These are phyloP conservation scores for Peniophora sp. DNA, from an alignment of 1,284 basidiomycete species.

Conservation along the genomic window DNA sequence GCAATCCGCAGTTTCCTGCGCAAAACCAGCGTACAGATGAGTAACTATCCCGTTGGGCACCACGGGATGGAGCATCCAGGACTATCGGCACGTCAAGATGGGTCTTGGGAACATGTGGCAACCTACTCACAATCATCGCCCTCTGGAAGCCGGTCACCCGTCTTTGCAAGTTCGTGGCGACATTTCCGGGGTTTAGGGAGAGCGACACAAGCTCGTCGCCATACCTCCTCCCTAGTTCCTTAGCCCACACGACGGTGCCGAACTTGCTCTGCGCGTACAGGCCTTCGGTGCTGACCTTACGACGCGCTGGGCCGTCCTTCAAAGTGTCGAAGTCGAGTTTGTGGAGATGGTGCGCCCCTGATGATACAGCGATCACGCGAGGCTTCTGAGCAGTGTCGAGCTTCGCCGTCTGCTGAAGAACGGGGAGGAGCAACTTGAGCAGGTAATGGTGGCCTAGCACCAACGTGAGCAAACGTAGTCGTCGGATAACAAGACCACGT, in stretches of 20 bases:
- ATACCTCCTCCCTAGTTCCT: conserved; percentile 20
- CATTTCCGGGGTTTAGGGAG: conserved; percentile 19
- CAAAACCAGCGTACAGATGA: neutral
- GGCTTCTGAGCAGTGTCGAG: conserved; percentile 15
- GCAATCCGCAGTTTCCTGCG: neutral
- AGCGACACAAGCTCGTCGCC: conserved; percentile 21
- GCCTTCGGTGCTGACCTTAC: neutral
- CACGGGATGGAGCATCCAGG: neutral
- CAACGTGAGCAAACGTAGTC: no score
- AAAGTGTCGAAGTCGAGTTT: conserved; percentile 12
- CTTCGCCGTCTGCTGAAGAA: conserved; percentile 17
- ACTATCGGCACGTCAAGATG: neutral
- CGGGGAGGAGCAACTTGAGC: conserved; percentile 26
- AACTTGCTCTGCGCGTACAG: neutral
- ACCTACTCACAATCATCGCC: conserved; percentile 13
- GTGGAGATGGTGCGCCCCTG: conserved; percentile 16
- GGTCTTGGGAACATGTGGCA: neutral
- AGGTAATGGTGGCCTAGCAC: conserved; percentile 22
- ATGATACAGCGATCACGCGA: conserved; percentile 27
- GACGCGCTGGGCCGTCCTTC: conserved; percentile 4
- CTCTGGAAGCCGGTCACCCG: conserved; percentile 5
- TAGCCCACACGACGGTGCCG: conserved; percentile 22
- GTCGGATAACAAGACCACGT: neutral
- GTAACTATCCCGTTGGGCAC: neutral
- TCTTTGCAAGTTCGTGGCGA: conserved; percentile 18